These are phyloP conservation scores for Yarrowia keelungensis DNA, from an alignment of 805 yeast species.

Conservation along the genomic window DNA sequence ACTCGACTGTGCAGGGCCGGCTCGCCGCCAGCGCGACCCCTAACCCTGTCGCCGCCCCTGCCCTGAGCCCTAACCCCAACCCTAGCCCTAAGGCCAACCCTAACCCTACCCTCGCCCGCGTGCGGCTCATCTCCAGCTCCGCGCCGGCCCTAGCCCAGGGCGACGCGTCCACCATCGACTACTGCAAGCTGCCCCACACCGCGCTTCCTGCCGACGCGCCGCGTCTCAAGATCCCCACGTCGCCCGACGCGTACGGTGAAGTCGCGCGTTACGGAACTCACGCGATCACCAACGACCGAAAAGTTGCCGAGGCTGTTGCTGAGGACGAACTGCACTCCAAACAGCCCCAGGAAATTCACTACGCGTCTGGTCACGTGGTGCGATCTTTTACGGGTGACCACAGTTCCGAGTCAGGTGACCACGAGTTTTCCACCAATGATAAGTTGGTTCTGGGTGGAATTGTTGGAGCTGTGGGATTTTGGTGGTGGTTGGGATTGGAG, in stretches of 20 bases:
- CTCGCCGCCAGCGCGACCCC: background rate
- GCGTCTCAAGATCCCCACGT: slow-evolving; percentile 36
- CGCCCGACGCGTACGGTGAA: slow-evolving; percentile 36
- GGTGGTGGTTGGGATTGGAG: slow-evolving; percentile 50
- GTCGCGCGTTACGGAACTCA: slow-evolving; percentile 26
- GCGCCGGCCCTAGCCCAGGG: slow-evolving; percentile 46
- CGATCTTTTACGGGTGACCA: slow-evolving; percentile 13
- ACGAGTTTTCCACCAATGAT: slow-evolving; percentile 43
- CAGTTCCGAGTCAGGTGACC: background rate
- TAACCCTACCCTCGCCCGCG: background rate
- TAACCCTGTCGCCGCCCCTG: background rate
- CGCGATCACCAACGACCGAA: slow-evolving; percentile 10
- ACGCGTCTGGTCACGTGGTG: slow-evolving; percentile 32
- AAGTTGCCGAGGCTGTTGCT: slow-evolving; percentile 21
- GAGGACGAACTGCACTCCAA: slow-evolving; percentile 30
- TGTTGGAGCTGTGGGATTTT: slow-evolving; percentile 49
- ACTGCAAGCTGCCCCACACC: slow-evolving; percentile 49
- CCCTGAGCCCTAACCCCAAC: background rate
- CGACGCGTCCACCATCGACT: slow-evolving; percentile 51
- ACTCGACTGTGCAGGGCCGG: slow-evolving; percentile 40
- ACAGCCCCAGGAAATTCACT: slow-evolving; percentile 30
- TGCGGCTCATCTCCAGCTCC: slow-evolving; percentile 42
- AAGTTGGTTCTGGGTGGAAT: slow-evolving; percentile 48
- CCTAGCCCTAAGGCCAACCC: background rate
- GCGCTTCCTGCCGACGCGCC: slow-evolving; percentile 48